phyloP scores from a whole-genome alignment of 1,284 basidiomycete species.

The Inonotus hispidus region DNA sequence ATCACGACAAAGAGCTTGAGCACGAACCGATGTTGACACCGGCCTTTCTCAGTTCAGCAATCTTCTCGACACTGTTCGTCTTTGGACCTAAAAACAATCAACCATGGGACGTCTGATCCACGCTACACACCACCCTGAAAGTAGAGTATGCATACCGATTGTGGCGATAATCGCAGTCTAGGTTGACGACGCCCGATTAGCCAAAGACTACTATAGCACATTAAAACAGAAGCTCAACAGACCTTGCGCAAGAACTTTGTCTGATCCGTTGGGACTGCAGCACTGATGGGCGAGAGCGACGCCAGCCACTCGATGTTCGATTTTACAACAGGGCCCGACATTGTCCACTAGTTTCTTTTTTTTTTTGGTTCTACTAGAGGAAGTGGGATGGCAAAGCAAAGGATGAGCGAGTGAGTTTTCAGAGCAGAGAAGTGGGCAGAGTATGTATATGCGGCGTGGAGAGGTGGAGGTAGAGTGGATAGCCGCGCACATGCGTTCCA shows the following conservation, averaged over 20 bases:
- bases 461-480: conserved; percentile 15
- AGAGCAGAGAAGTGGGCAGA: background rate
- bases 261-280: conserved; percentile 62
- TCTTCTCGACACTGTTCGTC: conserved; percentile 84
- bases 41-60: conserved; percentile 74
- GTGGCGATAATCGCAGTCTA: conserved; percentile 96
- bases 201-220: conserved; percentile 14
- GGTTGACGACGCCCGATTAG: conserved; percentile 2
- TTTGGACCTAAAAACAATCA: conserved; percentile 65
- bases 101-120: conserved; percentile 10
- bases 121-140: conserved; percentile 10
- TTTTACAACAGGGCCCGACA: conserved; percentile 44
- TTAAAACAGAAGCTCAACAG: conserved; percentile 23
- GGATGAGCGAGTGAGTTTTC: background rate
- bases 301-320: conserved; percentile 93
- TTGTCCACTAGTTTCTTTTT: background rate
- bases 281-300: conserved; percentile 66
- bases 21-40: conserved; percentile 93
- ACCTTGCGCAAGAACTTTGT: conserved; percentile 91
- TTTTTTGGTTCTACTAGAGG: background rate
- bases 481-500: conserved; percentile 5
- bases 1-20: background rate
- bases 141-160: conserved; percentile 60
- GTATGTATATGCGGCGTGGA: background rate
- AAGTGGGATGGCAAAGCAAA: background rate